Evolutionary conservation across 2,329 filamentous ascomycete species (phyloP).

Genomic region (Aspergillus sp.): DNA sequence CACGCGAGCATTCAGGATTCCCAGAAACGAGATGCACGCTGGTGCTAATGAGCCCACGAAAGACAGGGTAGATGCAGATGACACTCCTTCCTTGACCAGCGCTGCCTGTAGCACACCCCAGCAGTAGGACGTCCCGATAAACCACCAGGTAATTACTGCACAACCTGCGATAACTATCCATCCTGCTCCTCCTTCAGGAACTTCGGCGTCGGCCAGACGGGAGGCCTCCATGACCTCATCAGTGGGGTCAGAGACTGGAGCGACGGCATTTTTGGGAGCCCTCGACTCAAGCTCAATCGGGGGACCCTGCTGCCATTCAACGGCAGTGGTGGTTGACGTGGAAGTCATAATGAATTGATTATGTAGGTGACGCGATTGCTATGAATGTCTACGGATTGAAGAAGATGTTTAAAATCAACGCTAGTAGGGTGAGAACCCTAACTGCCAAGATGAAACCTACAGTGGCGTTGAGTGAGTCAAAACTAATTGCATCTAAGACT

Average conservation of each 20-base stretch:
- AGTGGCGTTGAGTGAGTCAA: not conserved
- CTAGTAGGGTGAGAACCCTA: not conserved
- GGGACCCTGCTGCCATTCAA: not conserved
- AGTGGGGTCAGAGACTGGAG: not conserved
- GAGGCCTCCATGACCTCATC: slow-evolving; percentile 49
- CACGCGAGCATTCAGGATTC: slow-evolving; percentile 55
- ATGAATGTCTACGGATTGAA: not conserved
- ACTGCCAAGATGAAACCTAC: no score
- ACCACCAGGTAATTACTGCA: slow-evolving; percentile 58
- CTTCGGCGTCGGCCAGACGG: slow-evolving; percentile 47
- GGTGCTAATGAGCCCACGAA: slow-evolving; percentile 60
- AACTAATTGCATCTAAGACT: not conserved
- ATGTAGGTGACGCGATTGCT: not conserved
- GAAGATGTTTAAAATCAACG: no score
- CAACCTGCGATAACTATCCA: slow-evolving; percentile 53
- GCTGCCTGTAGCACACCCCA: slow-evolving; percentile 65
- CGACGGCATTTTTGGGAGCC: not conserved
- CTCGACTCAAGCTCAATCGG: slow-evolving; percentile 2
- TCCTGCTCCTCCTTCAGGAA: slow-evolving; percentile 33
- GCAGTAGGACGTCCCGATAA: slow-evolving; percentile 58
- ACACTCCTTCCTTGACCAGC: slow-evolving; percentile 53
- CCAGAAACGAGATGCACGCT: slow-evolving; percentile 55
- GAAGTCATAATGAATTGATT: not conserved
- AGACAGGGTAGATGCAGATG: slow-evolving; percentile 55
- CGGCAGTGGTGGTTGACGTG: slow-evolving; percentile 1